A percentile compares a stretch with the other conserved stretches of the same genome.
Evolutionary conservation across 345 rosid species (phyloP).

Genomic region (Eucalyptus pauciflora): DNA sequence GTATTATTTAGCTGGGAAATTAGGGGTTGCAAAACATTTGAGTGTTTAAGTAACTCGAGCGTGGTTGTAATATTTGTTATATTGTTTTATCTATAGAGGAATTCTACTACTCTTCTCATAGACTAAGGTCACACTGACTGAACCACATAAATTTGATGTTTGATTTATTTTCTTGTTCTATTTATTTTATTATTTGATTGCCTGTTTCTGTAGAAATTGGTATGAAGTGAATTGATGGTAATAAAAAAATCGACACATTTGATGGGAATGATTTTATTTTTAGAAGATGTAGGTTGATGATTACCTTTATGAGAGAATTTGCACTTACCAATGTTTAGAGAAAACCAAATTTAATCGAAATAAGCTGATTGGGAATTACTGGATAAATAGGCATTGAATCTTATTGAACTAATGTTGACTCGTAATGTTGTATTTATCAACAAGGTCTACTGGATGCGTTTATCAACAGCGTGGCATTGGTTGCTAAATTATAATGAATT

Average conservation of each 20-base stretch:
- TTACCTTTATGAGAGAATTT: not conserved
- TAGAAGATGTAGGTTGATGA: not conserved
- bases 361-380: not conserved
- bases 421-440: not conserved
- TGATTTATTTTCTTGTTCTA: not conserved
- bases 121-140: not conserved
- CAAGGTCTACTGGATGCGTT: not conserved
- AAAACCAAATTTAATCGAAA: not conserved
- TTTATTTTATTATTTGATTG: not conserved
- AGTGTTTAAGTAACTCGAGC: not conserved
- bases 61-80: not conserved
- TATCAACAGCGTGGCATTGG: accelerated
- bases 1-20: not conserved
- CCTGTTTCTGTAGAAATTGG: not conserved
- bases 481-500: not conserved
- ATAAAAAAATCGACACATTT: not conserved
- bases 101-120: not conserved
- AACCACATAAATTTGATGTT: not conserved
- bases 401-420: not conserved
- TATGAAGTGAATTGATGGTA: not conserved
- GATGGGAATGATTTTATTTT: not conserved
- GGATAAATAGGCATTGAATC: not conserved
- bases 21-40: not conserved
- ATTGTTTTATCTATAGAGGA: not conserved
- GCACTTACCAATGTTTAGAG: not conserved